Conservation (phyloP, 495 filamentous ascomycete species). For the Penicillium pulvis region DNA sequence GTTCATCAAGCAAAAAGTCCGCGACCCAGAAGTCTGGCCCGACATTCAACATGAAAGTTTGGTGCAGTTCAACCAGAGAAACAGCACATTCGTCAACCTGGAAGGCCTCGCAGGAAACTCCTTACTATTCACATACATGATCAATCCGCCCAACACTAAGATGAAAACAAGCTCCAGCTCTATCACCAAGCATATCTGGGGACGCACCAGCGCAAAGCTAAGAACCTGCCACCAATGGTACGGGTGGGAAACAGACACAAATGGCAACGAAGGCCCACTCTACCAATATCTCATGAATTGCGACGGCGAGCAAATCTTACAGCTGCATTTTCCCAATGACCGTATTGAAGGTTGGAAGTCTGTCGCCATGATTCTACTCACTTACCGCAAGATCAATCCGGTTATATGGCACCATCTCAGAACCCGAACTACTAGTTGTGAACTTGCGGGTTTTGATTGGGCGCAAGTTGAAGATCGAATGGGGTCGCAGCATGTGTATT, state of each 20-base stretch:
- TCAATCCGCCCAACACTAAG: neutral
- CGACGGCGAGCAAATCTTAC: slow-evolving; percentile 21
- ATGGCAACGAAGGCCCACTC: slow-evolving; percentile 19
- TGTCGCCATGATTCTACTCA: slow-evolving; percentile 33
- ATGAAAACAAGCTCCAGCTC: neutral
- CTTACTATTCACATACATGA: slow-evolving; percentile 26
- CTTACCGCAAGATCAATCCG: slow-evolving; percentile 27
- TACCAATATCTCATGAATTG: slow-evolving; percentile 22
- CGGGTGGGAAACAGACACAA: slow-evolving; percentile 18
- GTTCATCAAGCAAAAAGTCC: slow-evolving; percentile 25
- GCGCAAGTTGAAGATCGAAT: neutral
- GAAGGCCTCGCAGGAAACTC: slow-evolving; percentile 31
- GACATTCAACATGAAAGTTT: slow-evolving; percentile 1
- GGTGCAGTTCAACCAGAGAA: slow-evolving; percentile 18
- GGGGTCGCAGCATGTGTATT: neutral
- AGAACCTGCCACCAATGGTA: slow-evolving; percentile 4
- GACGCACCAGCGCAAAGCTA: neutral
- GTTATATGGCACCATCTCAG: slow-evolving; percentile 28
- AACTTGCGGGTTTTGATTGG: slow-evolving; percentile 33
- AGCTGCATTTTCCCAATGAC: slow-evolving; percentile 25
- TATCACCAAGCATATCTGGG: no score
- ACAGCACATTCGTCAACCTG: slow-evolving; percentile 32
- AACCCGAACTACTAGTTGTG: slow-evolving; percentile 4
- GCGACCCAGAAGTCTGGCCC: slow-evolving; percentile 10
- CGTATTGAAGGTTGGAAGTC: slow-evolving; percentile 32